Conservation (phyloP, 768 basidiomycete genomes). For the Xerocomellus amylosporus region DNA sequence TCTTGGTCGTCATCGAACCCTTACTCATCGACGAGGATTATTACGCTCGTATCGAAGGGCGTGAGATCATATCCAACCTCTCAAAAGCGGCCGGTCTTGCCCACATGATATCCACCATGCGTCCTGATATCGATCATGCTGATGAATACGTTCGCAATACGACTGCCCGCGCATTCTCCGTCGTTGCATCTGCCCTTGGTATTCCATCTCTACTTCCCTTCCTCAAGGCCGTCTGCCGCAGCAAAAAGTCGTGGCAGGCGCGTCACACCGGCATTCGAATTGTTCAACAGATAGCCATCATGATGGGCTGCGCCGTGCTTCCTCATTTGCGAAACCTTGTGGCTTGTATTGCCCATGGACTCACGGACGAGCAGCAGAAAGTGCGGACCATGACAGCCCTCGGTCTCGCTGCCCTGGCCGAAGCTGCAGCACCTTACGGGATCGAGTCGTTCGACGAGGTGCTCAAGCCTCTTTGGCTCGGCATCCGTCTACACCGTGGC, state of each 20-base stretch:
- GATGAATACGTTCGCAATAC: constrained; percentile 99
- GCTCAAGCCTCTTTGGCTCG: constrained; percentile 74
- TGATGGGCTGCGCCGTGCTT: constrained; percentile 99
- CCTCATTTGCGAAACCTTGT: constrained; percentile 97
- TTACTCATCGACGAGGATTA: constrained; percentile 98
- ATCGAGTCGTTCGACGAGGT: constrained; percentile 99
- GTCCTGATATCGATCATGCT: constrained; percentile 98
- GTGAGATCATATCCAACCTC: constrained; percentile 98
- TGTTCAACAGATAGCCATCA: constrained; percentile 98
- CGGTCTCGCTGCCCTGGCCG: constrained; percentile 86
- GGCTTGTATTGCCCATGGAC: constrained; percentile 85
- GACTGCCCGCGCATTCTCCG: constrained; percentile 97
- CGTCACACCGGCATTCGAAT: constrained; percentile 99
- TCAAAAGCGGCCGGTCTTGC: constrained; percentile 98
- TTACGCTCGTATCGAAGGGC: constrained; percentile 94
- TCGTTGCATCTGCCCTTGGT: constrained; percentile 97
- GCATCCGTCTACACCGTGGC: constrained; percentile 74
- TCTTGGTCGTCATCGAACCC: constrained; percentile 98
- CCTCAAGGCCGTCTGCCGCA: constrained; percentile 96
- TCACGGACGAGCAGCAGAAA: constrained; percentile 78
- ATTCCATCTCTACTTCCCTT: constrained; percentile 97
- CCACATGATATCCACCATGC: constrained; percentile 99
- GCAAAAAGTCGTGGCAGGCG: constrained; percentile 99
- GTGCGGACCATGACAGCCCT: constrained; percentile 79
- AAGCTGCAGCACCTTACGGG: constrained; percentile 97